phyloP scores from a whole-genome alignment of 768 basidiomycete species.

The Podaxis rugospora region DNA sequence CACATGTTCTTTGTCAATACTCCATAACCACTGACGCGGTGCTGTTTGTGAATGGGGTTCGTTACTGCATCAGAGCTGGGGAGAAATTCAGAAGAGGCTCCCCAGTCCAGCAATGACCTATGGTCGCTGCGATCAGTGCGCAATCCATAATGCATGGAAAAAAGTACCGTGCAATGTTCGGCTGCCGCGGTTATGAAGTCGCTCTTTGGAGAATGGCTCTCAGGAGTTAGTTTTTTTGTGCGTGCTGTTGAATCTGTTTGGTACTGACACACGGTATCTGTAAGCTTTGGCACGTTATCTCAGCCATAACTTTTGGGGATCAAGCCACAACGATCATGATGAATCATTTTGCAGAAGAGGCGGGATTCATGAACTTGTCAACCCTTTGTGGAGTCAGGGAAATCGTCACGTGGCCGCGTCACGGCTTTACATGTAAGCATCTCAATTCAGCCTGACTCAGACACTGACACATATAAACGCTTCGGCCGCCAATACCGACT shows the following conservation, averaged over 20 bases:
- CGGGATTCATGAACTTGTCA: neutral
- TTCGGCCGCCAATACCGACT: constrained; percentile 1
- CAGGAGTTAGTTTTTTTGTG: neutral
- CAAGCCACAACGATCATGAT: neutral
- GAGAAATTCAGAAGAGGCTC: neutral
- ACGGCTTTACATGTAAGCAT: neutral
- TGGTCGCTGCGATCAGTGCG: neutral
- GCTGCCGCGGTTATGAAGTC: constrained; percentile 4
- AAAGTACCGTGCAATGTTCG: neutral
- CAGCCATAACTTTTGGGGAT: neutral
- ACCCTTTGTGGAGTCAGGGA: too few relatives aligned
- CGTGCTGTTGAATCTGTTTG: neutral
- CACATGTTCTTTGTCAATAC: neutral
- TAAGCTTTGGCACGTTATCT: neutral
- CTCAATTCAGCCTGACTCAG: constrained; percentile 7
- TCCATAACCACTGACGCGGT: neutral
- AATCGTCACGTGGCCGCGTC: constrained; percentile 11
- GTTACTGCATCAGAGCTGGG: neutral
- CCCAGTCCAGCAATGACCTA: neutral
- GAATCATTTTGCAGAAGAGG: neutral
- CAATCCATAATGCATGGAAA: neutral
- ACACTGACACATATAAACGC: constrained; percentile 1
- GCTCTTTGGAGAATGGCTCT: neutral
- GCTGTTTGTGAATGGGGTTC: neutral
- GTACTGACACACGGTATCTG: neutral